Evolutionary conservation across 495 filamentous ascomycete species (phyloP), one percentile per base, ranked within the genome.

Genomic region (Neurospora sp.): DNA sequence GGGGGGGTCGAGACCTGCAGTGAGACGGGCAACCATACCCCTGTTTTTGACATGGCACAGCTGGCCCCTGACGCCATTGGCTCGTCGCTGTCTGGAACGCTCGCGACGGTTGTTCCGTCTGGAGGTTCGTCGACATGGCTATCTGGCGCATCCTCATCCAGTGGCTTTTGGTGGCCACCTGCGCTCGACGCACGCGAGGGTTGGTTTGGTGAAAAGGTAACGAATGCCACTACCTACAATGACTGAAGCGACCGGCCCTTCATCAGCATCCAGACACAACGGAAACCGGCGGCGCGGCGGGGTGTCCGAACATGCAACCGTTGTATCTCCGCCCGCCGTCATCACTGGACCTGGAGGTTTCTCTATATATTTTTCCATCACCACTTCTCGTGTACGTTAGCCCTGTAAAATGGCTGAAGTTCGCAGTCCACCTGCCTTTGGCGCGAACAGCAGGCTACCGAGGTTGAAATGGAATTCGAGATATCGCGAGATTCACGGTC

Each of bases 121-220:
- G 73, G 69, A 68, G 72, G 72, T 75, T 76, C 71, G 69, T 74
- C 72, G 69, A 71, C 73, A 73, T 80, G 74, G 53, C 53, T 65
- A 65, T 61, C 76, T 80, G 77, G 78, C 78, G 78, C 78, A 75
- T 74, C 77, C 79, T 80, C 74, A 48, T 74, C 79, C 78, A 78
- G 71, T 75, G 76, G 69, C 76, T 75, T 73, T 37, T 37, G 53
- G 53, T 35, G 14, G 53, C 53, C 27, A 65, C 53, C 14, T 65
- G 27, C 7, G 31, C 53, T 65, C 27, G 53, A 65, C 53, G 53
- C 53, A 65, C 48, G 53, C 53, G 53, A 65, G 53, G 53, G 27
- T 65, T 18, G 53, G 27, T 31, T 61, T 65, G 27, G 53, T 31
- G 2, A 37, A 37, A 31, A 61, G 27, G 27, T 61, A 65, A 35